Conservation (phyloP, 257 asterid species). For the Cynanchum wilfordii region DNA sequence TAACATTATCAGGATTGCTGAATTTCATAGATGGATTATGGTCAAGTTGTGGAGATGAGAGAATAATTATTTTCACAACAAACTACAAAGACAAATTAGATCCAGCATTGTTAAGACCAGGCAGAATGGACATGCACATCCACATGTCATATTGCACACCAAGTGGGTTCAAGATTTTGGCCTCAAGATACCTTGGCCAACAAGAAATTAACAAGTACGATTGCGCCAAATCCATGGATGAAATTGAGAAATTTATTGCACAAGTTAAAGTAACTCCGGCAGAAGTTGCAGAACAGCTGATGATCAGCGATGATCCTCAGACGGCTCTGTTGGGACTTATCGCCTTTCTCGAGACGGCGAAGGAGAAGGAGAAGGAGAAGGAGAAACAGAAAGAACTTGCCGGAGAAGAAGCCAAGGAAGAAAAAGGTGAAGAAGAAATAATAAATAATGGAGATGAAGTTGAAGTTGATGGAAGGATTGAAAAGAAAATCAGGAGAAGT, state of each 20-base stretch:
- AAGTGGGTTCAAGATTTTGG: slow-evolving; percentile 27
- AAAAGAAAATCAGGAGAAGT: slow-evolving; percentile 6
- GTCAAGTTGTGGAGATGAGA: slow-evolving; percentile 40
- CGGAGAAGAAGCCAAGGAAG: slow-evolving; percentile 9
- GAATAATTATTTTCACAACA: slow-evolving; percentile 32
- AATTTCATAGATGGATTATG: slow-evolving; percentile 41
- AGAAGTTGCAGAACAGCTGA: slow-evolving; percentile 25
- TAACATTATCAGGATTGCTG: slow-evolving; percentile 8
- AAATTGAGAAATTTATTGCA: slow-evolving; percentile 24
- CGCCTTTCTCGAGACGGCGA: slow-evolving; percentile 1
- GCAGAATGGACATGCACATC: slow-evolving; percentile 41
- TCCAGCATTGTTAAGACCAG: slow-evolving; percentile 38
- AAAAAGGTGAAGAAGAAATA: not conserved
- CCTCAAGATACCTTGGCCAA: slow-evolving; percentile 31
- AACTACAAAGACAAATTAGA: slow-evolving; percentile 36
- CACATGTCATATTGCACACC: slow-evolving; percentile 36
- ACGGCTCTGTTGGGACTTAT: slow-evolving; percentile 12
- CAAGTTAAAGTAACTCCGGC: slow-evolving; percentile 27
- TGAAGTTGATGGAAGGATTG: not conserved
- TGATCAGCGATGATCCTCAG: slow-evolving; percentile 22
- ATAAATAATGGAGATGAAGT: not conserved
- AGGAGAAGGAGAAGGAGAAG: slow-evolving; percentile 2
- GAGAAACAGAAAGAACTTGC: too few species aligned
- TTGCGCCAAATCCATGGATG: slow-evolving; percentile 6
- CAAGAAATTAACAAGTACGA: not conserved